Evolutionary conservation across 805 yeast genomes (phyloP), one percentile per base, ranked within the genome.

Genomic region (Cyberlindnera veronae): DNA sequence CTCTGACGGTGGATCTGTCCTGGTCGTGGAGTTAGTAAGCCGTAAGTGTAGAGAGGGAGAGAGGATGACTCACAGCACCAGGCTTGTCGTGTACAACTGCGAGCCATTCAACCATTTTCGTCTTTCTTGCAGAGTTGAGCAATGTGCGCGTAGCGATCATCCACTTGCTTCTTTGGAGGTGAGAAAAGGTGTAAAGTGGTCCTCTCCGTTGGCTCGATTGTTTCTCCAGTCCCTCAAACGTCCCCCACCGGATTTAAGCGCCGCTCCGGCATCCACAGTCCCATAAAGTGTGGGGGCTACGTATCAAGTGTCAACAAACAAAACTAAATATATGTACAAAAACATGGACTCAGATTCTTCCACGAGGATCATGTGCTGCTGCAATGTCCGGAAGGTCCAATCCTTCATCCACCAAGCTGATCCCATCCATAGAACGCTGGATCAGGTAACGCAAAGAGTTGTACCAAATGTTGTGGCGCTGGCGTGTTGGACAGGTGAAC

Each of bases 401-500:
- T 30, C 64, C 65, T 14, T 68, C 75, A 15, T 63, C 66, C n/a
- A n/a, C n/a, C 30, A 68, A 39, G 36, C 67, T 72, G 38, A 79
- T 63, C 24, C 81, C 86, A 36, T 76, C 82, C 53, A 77, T 64
- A 44, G 72, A 79, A 56, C 85, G 68, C 56, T 79, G 81, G 28
- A 88, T 65, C 64, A 90, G 63, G 57, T 84, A 90, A 39, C 84
- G 73, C 46, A 91, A 67, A 0, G 96, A 85, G 54, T 86, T 83
- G 60, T 72, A 82, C 99, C 99, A 91, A 29, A 88, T 79, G 55
- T 86, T 86, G 60, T 91, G 98, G 32, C 96, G 77, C 49, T 81
- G 82, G 56, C 93, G 74, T 1, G 88, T 85, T 6, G 93, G 81
- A 63, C 97, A 90, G 0, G 98, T 91, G 38, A 91, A 68, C 62